These are phyloP conservation scores for Chlamydomonas eustigma DNA, from an alignment of 139 green algal species.

Conservation along the genomic window DNA sequence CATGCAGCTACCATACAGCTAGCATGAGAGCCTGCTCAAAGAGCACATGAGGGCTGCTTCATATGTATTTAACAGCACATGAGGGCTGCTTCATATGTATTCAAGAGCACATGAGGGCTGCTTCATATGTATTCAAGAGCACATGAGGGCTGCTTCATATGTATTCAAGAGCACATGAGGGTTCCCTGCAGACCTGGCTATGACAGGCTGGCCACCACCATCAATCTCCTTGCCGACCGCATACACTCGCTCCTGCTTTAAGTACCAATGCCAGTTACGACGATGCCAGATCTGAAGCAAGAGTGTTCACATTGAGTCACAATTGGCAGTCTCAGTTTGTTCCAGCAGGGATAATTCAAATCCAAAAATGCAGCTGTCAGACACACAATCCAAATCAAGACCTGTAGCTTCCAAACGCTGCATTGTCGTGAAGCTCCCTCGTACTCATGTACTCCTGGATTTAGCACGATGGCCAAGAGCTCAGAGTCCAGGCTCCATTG, in stretches of 20 bases:
- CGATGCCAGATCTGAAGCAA: slow-evolving; percentile 83
- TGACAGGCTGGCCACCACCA: background rate
- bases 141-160: too few relatives aligned
- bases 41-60: too few relatives aligned
- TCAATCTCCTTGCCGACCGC: too few relatives aligned
- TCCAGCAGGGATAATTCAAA: background rate
- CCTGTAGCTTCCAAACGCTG: background rate
- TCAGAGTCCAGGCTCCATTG: slow-evolving; percentile 80
- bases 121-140: too few relatives aligned
- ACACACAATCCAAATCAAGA: background rate
- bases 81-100: too few relatives aligned
- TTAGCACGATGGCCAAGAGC: slow-evolving; percentile 66
- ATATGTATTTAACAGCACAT: too few relatives aligned
- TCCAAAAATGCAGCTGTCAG: background rate
- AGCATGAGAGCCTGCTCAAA: background rate
- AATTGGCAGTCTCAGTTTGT: background rate
- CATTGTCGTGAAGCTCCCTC: background rate
- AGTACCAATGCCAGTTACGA: slow-evolving; percentile 95
- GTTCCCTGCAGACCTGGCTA: too few relatives aligned
- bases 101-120: too few relatives aligned
- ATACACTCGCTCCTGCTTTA: slow-evolving; percentile 72
- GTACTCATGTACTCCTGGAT: background rate
- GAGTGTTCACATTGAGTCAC: background rate
- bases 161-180: too few relatives aligned
- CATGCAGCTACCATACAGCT: background rate